Base-by-base conservation (phyloP, 2,329 filamentous ascomycete species). In the Diaporthe humulicola region DNA sequence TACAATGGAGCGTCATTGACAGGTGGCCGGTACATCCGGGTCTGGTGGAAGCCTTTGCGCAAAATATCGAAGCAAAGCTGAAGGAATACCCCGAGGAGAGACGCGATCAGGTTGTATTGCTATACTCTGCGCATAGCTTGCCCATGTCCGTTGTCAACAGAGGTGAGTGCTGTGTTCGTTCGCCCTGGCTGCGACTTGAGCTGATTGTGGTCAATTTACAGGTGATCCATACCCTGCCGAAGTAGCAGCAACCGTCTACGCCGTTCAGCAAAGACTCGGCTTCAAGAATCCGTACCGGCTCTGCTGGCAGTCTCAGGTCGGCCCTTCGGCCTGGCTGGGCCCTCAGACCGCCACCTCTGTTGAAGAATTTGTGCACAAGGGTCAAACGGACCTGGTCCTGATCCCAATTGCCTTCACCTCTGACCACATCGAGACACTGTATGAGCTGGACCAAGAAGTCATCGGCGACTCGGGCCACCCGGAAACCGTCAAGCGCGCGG, bases 351-450 rank as follows among this genome's bases (percentile, higher is more conserved):
- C 93, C 75, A 92, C 93, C 78, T 96, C 96, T 0, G 97, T 99
- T 15, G 92, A 96, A 81, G 90, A 95, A 75, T 97, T 98, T 82
- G 92, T 98, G 78, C 91, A 94, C 81, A 95, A 97, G 84, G 97
- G 96, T 0, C 94, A 98, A 81, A 98, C 93, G 73, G 95, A 99
- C 81, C 88, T 99, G 72, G 88, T 98, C 1, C 88, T 99, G 9
- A 95, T 99, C 73, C 97, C 97, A 0, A 97, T 99, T 78, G 97
- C 97, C 8, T 99, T 99, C 83, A 99, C 97, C 0, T 98, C 95
- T n/a, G 97, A 99, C 81, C 97, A 99, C 82, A 99, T 99, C 78
- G 97, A 99, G 86, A 99, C 97, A 0, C 88, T 99, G 0, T 98
- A 93, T 82, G 97, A 99, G 84, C 87, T 99, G 70, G 97, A 99